phyloP scores from a whole-genome alignment of 192 early-diverging fungal genomes.

The Backusella sp. region DNA sequence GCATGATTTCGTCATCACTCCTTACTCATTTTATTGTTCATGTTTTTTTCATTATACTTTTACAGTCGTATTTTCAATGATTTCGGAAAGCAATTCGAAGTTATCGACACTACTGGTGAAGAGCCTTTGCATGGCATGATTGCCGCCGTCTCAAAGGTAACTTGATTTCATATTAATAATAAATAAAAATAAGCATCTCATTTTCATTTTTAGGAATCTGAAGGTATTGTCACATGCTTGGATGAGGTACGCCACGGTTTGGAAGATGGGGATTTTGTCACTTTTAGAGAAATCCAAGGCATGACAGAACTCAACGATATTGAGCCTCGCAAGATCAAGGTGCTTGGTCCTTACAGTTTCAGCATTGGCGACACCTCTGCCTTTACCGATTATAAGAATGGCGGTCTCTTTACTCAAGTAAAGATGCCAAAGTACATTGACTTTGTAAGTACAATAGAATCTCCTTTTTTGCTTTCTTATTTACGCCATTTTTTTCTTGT shows the following conservation, averaged over 20 bases:
- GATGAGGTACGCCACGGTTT: conserved; percentile 97
- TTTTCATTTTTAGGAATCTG: conserved; percentile 42
- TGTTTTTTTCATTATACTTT: neutral
- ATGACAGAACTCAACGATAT: conserved; percentile 87
- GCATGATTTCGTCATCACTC: neutral
- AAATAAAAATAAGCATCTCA: neutral
- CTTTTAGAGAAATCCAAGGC: conserved; percentile 90
- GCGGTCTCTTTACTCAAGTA: conserved; percentile 96
- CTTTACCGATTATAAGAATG: conserved; percentile 73
- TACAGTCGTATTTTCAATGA: conserved; percentile 85
- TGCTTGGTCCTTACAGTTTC: conserved; percentile 95
- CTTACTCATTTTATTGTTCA: neutral
- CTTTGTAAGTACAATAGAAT: conserved; percentile 61
- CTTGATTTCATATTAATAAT: neutral
- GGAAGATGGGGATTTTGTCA: conserved; percentile 96
- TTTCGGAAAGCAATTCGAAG: conserved; percentile 87
- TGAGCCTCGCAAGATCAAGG: conserved; percentile 78
- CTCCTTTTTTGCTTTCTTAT: neutral
- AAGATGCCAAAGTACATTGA: conserved; percentile 83
- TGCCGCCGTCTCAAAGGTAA: conserved; percentile 67
- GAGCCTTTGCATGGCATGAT: conserved; percentile 92
- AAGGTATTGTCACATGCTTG: conserved; percentile 91
- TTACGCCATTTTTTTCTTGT: neutral
- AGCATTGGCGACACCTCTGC: conserved; percentile 87
- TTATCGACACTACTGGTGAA: conserved; percentile 90